Evolutionary conservation across 78 protist genomes (phyloP).

Genomic region (Capsaspora owczarzaki): DNA sequence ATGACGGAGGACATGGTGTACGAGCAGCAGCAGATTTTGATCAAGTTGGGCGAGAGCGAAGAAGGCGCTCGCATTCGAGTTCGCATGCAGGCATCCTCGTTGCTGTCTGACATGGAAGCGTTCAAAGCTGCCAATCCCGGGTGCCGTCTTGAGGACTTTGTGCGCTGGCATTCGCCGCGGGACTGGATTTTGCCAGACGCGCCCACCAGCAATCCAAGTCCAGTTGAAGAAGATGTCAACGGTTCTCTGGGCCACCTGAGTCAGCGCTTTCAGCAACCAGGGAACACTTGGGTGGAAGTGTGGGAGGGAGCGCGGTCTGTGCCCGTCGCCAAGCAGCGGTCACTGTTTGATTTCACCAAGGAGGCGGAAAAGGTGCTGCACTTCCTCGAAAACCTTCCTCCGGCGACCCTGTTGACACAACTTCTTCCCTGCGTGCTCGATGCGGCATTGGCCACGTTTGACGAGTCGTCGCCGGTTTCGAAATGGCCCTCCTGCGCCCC

Average conservation of each 20-base stretch:
- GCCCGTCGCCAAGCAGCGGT: conserved; percentile 7
- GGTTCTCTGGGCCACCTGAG: neutral
- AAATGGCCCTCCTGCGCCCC: neutral
- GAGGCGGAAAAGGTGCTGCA: conserved; percentile 6
- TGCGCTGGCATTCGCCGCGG: conserved; percentile 52
- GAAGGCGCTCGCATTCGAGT: conserved; percentile 12
- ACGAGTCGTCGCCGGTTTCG: neutral
- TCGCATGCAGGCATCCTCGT: conserved; percentile 11
- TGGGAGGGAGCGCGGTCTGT: conserved; percentile 3
- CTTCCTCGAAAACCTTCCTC: neutral
- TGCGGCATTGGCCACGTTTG: neutral
- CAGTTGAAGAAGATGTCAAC: neutral
- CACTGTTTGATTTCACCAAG: neutral
- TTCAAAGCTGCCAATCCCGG: conserved; percentile 59
- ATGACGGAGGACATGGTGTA: conserved; percentile 32
- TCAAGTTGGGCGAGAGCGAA: neutral
- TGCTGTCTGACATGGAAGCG: conserved; percentile 36
- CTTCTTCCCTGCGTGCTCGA: neutral
- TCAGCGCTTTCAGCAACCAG: no score
- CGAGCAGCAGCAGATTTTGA: neutral
- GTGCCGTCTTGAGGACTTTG: conserved; percentile 22
- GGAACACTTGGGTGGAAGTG: neutral
- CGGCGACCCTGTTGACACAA: neutral
- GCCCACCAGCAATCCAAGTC: neutral
- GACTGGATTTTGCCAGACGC: conserved; percentile 24